phyloP scores from a whole-genome alignment of 176 grass and related monocot species.

The Cenchrus americanus region DNA sequence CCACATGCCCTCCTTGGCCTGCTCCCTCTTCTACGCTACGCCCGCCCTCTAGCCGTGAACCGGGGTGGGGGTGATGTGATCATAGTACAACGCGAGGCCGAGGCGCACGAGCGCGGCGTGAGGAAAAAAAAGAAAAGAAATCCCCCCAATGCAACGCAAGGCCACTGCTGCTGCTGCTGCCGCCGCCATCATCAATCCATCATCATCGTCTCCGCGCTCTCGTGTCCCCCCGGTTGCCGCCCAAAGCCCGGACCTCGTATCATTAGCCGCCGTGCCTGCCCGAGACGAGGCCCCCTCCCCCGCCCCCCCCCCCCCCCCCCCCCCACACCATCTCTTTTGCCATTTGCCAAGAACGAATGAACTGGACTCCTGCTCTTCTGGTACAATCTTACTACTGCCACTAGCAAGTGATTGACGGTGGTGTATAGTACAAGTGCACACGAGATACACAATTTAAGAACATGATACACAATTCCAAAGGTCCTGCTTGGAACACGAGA shows the following conservation, averaged over 20 bases:
- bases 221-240: neutral
- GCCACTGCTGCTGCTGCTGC: neutral
- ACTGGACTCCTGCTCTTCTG: neutral
- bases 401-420: neutral
- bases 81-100: too few relatives aligned
- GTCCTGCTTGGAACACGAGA: conserved; percentile 31
- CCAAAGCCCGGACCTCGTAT: conserved; percentile 11
- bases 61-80: too few relatives aligned
- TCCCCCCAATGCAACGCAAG: neutral
- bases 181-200: too few relatives aligned
- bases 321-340: neutral
- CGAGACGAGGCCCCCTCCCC: neutral
- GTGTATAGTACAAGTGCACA: neutral
- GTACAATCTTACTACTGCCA: neutral
- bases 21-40: neutral
- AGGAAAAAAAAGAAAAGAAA: too few relatives aligned
- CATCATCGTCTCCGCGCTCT: conserved; percentile 3
- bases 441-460: neutral
- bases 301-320: too few relatives aligned
- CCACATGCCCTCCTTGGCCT: too few relatives aligned
- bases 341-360: neutral
- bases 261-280: neutral
- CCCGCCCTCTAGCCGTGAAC: too few relatives aligned
- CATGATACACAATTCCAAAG: neutral
- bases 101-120: conserved; percentile 29